Base-by-base conservation (phyloP, 2,329 filamentous ascomycete genomes). In the Arthrobotrys conoides region DNA sequence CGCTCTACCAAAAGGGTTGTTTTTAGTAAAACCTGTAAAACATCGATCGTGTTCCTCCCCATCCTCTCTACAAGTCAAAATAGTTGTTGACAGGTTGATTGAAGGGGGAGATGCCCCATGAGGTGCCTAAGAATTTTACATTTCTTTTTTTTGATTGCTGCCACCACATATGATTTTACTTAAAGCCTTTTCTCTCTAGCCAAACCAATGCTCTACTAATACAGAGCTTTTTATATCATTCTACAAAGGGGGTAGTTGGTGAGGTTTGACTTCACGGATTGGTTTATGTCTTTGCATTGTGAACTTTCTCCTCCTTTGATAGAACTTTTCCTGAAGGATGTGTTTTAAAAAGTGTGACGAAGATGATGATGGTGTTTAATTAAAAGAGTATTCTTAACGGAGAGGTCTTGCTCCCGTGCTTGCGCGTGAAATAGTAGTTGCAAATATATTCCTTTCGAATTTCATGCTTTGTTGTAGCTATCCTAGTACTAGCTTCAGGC, bases 1-100 rank as follows among this genome's bases (percentile, higher is more conserved):
- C 38, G 38, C 44, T 46, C 30, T 38, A n/a, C 53, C 22, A 41
- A 41, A 59, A 22, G 33, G 33, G 30, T 3, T 59, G 30, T 38
- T 59, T 30, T 33, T 61, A 61, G 55, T 24, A 61, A 61, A 22
- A 61, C 18, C 55, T 18, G 41, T 33, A 44, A 61, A 46, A 46
- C 18, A 18, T 46, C n/a, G 41, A 44, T 44, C 44, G 44, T 46
- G n/a, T 30, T 30, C 44, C 44, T 16, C 9, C 44, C n/a, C 16
- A 18, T 46, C n/a, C n/a, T 20, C 44, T 46, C 44, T 46, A 46
- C 44, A 16, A 16, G 12, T 2, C 12, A 2, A 41, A 16, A 20
- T 20, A 1, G 44, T 46, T 20, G n/a, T 46, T 46, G 18, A 20
- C 5, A 20, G 10, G 16, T 46, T 8, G 10, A 12, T 46, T 46